Evolutionary conservation across 805 yeast species (phyloP).

Genomic region (Candida tammaniensis): DNA sequence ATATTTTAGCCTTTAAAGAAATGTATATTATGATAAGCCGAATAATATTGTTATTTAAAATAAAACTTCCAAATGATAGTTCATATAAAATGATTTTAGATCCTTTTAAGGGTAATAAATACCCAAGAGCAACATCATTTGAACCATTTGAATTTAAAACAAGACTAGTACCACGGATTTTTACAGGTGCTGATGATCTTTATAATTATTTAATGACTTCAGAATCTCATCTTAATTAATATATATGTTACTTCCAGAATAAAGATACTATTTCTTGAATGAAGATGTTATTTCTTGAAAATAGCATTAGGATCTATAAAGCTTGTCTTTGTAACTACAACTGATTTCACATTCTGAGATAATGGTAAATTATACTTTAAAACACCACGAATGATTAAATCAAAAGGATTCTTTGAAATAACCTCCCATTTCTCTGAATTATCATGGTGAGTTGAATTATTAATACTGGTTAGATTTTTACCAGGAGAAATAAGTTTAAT

Average conservation of each 20-base stretch:
- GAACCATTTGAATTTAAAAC: conserved; percentile 50
- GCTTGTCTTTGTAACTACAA: conserved; percentile 58
- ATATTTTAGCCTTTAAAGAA: conserved; percentile 61
- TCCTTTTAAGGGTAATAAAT: conserved; percentile 49
- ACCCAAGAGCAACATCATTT: conserved; percentile 59
- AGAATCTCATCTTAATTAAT: too few relatives aligned
- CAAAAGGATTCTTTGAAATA: conserved; percentile 78
- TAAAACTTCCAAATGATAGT: conserved; percentile 38
- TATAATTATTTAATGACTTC: conserved; percentile 12
- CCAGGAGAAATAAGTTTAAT: conserved; percentile 77
- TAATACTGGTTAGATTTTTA: conserved; percentile 31
- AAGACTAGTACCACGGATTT: conserved; percentile 19
- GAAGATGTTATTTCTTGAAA: neutral
- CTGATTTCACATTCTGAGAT: conserved; percentile 45
- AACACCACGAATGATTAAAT: conserved; percentile 77
- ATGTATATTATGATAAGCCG: conserved; percentile 58
- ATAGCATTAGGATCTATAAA: conserved; percentile 49
- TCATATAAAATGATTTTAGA: conserved; percentile 40
- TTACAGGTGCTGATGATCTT: conserved; percentile 19
- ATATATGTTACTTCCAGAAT: too few relatives aligned
- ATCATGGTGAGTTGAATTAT: conserved; percentile 27
- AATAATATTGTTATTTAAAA: conserved; percentile 48
- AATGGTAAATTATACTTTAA: conserved; percentile 76
- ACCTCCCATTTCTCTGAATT: conserved; percentile 65
- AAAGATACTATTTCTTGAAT: neutral